Evolutionary conservation across 176 grass and related monocot species (phyloP), one percentile per base, ranked within the genome.

Genomic region (Musa troglodytarum): DNA sequence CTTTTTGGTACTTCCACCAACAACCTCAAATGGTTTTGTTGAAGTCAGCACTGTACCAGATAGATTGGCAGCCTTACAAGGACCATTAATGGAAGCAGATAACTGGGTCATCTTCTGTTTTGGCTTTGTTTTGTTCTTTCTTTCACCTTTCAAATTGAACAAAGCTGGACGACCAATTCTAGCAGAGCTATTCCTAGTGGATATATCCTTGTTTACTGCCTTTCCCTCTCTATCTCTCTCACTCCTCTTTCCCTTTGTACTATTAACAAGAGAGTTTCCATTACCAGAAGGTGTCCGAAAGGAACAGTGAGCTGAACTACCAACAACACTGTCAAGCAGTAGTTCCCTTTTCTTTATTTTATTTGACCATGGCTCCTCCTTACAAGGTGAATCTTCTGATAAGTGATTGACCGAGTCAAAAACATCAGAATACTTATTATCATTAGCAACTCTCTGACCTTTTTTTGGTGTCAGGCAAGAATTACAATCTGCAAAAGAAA

Each of bases 321-420:
- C 89, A 63, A 92, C 89, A 53, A 43, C 34, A 5, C 92, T 86
- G 68, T 96, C 92, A 3, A 96, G 89, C 74, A 92, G 80, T 53
- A 92, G 51, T 86, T 96, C 89, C 78, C 87, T 89, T 83, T 87
- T 88, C 80, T 92, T 96, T n/a, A 92, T 83, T 65, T 86, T 92
- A 83, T 88, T 87, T 69, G 92, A 88, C 92, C 92, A 89, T 29
- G 85, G 84, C 59, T 96, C 89, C 64, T 96, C 92, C 84, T 87
- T 92, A 13, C 63, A 69, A 78, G 87, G 78, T 79, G 86, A 69
- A 69, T 83, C 63, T 26, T 92, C 89, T 3, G 76, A 56, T 64
- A 43, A 43, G 34, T 43, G 34, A 43, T 43, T 43, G 34, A 83
- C 80, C 34, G 59, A 75, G 43, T 69, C 77, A 5, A 66, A 81